These are phyloP conservation scores for Ophiostoma fasciatum DNA, from an alignment of 2,329 filamentous ascomycete species.

Conservation along the genomic window DNA sequence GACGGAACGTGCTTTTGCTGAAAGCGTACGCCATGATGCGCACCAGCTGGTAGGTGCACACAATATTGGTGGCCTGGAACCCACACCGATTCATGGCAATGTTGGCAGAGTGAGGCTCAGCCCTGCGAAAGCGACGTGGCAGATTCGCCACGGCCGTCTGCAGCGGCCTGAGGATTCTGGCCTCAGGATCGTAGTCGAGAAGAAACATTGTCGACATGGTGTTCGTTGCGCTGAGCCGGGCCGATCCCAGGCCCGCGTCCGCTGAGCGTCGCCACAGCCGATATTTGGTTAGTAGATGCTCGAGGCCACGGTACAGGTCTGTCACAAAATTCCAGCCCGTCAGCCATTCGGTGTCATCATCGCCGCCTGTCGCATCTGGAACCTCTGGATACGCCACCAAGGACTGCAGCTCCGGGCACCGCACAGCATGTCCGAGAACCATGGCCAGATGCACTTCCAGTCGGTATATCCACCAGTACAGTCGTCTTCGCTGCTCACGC, in stretches of 20 bases:
- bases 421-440: conserved; percentile 13
- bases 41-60: conserved; percentile 4
- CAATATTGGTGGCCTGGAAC: conserved; percentile 6
- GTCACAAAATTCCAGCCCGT: conserved; percentile 7
- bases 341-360: conserved; percentile 1
- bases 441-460: conserved; percentile 13
- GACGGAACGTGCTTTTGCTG: conserved; percentile 1
- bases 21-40: conserved; percentile 3
- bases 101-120: not conserved
- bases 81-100: conserved; percentile 3
- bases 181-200: conserved; percentile 1
- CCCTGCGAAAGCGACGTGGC: not conserved
- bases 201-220: too few relatives aligned
- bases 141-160: not conserved
- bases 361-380: not conserved
- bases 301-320: conserved; percentile 4
- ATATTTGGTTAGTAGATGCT: conserved; percentile 3
- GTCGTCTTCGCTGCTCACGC: conserved; percentile 9
- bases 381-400: conserved; percentile 10
- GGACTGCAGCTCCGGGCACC: conserved; percentile 11
- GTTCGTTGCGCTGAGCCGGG: too few relatives aligned
- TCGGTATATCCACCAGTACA: conserved; percentile 14
- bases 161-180: not conserved
- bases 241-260: not conserved
- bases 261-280: not conserved